Percentiles rank a stretch among this genome's conserved stretches.
Conservation (phyloP, 306 rosid genomes). For the Fragaria ananassa region DNA sequence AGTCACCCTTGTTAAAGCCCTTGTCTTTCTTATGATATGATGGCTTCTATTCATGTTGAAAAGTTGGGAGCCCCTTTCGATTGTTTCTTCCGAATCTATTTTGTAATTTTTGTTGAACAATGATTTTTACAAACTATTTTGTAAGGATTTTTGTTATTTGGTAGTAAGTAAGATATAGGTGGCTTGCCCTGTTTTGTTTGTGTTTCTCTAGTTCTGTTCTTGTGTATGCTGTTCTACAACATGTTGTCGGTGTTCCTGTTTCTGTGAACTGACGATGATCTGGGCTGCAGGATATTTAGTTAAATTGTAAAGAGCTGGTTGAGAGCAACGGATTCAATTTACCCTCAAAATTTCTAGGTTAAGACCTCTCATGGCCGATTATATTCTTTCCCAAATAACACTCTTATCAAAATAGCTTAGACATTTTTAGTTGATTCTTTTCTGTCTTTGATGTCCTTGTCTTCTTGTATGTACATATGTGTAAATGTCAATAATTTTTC, state of each 20-base stretch:
- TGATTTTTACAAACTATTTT: neutral
- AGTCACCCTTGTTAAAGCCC: too few relatives aligned
- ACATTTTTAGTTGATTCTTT: neutral
- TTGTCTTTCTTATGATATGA: too few relatives aligned
- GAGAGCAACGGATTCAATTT: slow-evolving; percentile 45
- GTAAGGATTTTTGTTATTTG: neutral
- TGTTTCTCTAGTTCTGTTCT: slow-evolving; percentile 8
- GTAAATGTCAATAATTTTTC: neutral
- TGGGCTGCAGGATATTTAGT: slow-evolving; percentile 53
- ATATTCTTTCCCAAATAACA: slow-evolving; percentile 17
- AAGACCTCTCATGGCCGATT: slow-evolving; percentile 40
- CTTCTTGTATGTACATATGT: neutral
- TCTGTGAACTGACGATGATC: slow-evolving; percentile 40
- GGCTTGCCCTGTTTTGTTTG: neutral
- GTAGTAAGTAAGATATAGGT: neutral
- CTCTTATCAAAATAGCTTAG: neutral
- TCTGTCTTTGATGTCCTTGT: neutral
- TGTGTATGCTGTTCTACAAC: slow-evolving; percentile 19
- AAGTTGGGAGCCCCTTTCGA: too few relatives aligned
- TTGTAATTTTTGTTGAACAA: neutral
- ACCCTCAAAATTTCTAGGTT: slow-evolving; percentile 45
- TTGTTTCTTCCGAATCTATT: neutral
- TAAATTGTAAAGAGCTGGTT: slow-evolving; percentile 47
- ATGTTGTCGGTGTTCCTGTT: slow-evolving; percentile 32
- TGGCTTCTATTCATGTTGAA: neutral